Evolutionary conservation across 2,329 filamentous ascomycete genomes (phyloP).

Genomic region (Colletotrichum spinosum): DNA sequence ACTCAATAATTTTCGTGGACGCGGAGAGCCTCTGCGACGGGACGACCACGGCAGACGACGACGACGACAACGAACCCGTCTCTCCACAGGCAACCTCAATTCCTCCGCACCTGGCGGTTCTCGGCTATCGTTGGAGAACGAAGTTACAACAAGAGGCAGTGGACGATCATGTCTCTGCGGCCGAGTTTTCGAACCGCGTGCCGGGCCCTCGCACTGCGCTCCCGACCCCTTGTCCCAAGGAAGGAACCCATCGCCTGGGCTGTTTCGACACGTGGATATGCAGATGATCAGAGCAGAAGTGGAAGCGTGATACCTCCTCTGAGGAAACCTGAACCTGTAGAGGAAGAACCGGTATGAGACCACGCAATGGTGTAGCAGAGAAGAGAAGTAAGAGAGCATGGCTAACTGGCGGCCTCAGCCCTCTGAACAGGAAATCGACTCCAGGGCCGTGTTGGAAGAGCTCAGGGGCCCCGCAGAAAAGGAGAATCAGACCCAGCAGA

Average conservation of each 20-base stretch:
- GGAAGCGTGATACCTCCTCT: conserved; percentile 8
- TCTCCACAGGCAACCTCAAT: background rate
- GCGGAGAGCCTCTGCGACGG: conserved; percentile 11
- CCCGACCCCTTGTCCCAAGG: conserved; percentile 46
- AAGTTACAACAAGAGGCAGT: background rate
- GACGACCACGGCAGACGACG: conserved; percentile 2
- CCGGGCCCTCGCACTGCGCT: conserved; percentile 54
- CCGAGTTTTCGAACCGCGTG: conserved; percentile 60
- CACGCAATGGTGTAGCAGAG: background rate
- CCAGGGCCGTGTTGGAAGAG: too few species aligned
- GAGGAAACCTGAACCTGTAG: conserved; percentile 3
- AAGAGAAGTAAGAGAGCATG: conserved; percentile 34
- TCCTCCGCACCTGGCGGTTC: conserved; percentile 1
- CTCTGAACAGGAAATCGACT: too few species aligned
- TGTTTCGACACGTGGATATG: conserved; percentile 42
- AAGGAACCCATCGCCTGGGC: conserved; percentile 43
- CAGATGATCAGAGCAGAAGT: conserved; percentile 39
- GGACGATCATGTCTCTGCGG: conserved; percentile 63
- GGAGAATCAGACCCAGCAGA: too few species aligned
- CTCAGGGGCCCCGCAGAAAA: too few species aligned
- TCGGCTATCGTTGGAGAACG: background rate
- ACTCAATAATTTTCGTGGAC: conserved; percentile 36
- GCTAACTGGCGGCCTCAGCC: too few species aligned
- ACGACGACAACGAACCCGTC: background rate
- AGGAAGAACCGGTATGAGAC: too few species aligned